Evolutionary conservation across 2,329 filamentous ascomycete species (phyloP), one percentile per base, ranked within the genome.

Genomic region (Tricladium varicosporioides): DNA sequence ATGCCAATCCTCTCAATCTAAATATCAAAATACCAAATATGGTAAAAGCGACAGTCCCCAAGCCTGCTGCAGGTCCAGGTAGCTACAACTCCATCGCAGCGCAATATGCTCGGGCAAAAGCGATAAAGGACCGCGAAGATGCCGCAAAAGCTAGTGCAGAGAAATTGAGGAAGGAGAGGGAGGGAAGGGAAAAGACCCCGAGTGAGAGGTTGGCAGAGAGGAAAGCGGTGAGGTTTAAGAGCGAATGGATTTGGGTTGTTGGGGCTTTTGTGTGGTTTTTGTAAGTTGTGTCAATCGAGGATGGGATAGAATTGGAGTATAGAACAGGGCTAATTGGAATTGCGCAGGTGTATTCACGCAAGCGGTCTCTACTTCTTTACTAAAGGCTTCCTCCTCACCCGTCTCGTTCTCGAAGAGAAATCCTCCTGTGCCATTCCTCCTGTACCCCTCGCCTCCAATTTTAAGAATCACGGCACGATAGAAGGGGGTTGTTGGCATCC

Each of bases 401-500:
- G 94, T 57, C 76, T 91, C 60, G 87, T 93, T 51, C 80, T 94
- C 57, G 86, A 91, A 61, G 83, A 91, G 67, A 88, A 87, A 70
- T 92, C 90, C 11, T 79, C 78, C 57, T 94, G 90, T 72, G 75
- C 78, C 10, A 73, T 78, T 44, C 85, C 89, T 50, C 93, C 94
- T 3, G 82, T 89, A 57, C 79, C 82, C 33, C 62, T 70, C 15
- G 60, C 62, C 11, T 47, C 42, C 2, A 5, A 36, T 62, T 73
- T 65, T 19, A 60, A 59, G 60, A 57, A 61, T 51, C 22, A 63
- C 32, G 67, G 68, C 2, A 68, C 74, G 70, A 54, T 67, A 32
- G 53, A 68, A 63, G 92, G 91, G 62, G 94, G 94, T 63, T 99
- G 94, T 80, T 99, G 94, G 94, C 92, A 97, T 71, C 91, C 92